Evolutionary conservation across 257 asterid genomes (phyloP).

Genomic region (Cinchona pubescens): DNA sequence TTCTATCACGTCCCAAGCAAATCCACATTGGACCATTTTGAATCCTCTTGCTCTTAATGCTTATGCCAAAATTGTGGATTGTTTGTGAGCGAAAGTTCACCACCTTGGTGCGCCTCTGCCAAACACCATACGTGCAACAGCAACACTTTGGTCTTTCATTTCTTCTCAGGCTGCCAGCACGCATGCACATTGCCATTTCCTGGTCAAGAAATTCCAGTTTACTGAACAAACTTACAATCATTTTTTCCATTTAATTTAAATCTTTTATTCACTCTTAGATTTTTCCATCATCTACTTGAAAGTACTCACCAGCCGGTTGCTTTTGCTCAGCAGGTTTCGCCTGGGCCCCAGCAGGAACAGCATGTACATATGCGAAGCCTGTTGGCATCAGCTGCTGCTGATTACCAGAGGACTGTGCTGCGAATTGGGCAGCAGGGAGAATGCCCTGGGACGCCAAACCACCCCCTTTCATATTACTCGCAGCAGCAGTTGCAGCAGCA

Average conservation of each 20-base stretch:
- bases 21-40: slow-evolving; percentile 12
- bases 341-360: slow-evolving; percentile 67
- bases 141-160: slow-evolving; percentile 37
- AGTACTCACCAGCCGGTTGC: slow-evolving; percentile 72
- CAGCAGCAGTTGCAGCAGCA: slow-evolving; percentile 61
- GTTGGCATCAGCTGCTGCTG: slow-evolving; percentile 50
- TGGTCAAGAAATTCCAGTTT: slow-evolving; percentile 45
- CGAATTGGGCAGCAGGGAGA: slow-evolving; percentile 53
- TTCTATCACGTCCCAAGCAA: slow-evolving; percentile 16
- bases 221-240: slow-evolving; percentile 35
- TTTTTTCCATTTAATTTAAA: slow-evolving; percentile 17
- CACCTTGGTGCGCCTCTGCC: slow-evolving; percentile 3
- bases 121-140: slow-evolving; percentile 1
- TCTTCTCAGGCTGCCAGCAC: slow-evolving; percentile 95
- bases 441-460: slow-evolving; percentile 50
- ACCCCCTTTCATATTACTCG: slow-evolving; percentile 61
- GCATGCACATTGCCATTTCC: slow-evolving; percentile 77
- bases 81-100: slow-evolving; percentile 2
- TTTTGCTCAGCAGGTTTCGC: slow-evolving; percentile 83
- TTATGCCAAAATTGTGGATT: slow-evolving; percentile 22
- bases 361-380: slow-evolving; percentile 62
- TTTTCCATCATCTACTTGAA: slow-evolving; percentile 8
- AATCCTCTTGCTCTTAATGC: slow-evolving; percentile 8
- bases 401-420: slow-evolving; percentile 51
- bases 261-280: neutral